Percentiles rank a stretch among this genome's conserved stretches.
Conservation (phyloP, 2,329 filamentous ascomycete genomes). For the Lasiodiplodia sp. region DNA sequence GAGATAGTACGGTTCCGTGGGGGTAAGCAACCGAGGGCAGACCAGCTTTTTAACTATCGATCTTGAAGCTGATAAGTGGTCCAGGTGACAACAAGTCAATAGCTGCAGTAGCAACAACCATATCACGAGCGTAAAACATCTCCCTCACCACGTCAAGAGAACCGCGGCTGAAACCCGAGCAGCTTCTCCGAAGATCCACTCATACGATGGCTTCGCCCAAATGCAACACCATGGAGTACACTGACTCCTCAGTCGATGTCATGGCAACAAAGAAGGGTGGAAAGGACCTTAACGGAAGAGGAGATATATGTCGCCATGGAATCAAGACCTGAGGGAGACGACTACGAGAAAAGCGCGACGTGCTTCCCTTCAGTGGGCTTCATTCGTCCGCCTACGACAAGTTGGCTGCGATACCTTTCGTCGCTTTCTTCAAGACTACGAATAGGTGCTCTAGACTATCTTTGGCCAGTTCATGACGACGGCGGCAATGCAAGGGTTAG, state of each 20-base stretch:
- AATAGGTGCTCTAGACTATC: neutral
- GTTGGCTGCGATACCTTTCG: neutral
- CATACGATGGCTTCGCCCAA: slow-evolving; percentile 1
- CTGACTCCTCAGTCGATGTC: neutral
- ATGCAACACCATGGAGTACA: neutral
- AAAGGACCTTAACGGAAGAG: neutral
- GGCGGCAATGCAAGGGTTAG: neutral
- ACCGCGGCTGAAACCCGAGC: neutral
- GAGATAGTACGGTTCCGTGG: neutral
- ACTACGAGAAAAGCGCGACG: neutral
- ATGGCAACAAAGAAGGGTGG: slow-evolving; percentile 1
- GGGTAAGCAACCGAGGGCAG: neutral
- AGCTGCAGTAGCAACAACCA: neutral
- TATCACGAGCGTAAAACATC: neutral
- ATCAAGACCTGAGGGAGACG: neutral
- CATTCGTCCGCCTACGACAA: neutral
- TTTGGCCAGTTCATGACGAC: neutral
- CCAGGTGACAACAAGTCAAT: neutral
- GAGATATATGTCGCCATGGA: neutral
- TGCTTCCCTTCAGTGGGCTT: neutral
- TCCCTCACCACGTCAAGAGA: neutral
- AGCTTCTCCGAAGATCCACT: slow-evolving; percentile 9
- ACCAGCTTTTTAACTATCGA: neutral
- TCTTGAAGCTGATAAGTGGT: neutral
- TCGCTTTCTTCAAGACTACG: neutral